phyloP scores from a whole-genome alignment of 257 asterid species.

The Agastache rugosa region DNA sequence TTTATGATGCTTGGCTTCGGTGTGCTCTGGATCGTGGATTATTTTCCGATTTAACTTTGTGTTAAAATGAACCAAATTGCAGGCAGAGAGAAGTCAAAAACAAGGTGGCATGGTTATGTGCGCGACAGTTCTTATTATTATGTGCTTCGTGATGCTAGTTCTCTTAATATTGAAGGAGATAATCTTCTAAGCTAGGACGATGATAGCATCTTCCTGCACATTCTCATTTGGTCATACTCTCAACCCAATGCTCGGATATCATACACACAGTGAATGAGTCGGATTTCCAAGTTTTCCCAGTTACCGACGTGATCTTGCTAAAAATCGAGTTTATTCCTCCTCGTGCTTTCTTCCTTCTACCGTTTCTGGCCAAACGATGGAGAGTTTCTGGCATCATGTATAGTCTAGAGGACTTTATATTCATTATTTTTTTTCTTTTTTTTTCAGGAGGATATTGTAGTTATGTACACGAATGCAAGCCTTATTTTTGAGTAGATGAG shows the following conservation, averaged over 20 bases:
- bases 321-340: conserved; percentile 19
- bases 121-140: conserved; percentile 79
- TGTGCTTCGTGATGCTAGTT: conserved; percentile 91
- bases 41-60: conserved; percentile 20
- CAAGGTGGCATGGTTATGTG: conserved; percentile 98
- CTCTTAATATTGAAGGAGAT: conserved; percentile 84
- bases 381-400: conserved; percentile 52
- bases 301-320: conserved; percentile 13
- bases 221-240: conserved; percentile 1
- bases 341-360: conserved; percentile 15
- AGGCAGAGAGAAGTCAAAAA: conserved; percentile 96
- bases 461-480: neutral
- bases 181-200: conserved; percentile 54
- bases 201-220: neutral
- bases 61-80: conserved; percentile 43
- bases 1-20: neutral
- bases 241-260: conserved; percentile 5
- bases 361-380: conserved; percentile 27
- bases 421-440: conserved; percentile 36
- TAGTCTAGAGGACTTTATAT: conserved; percentile 46
- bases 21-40: neutral
- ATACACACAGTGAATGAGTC: conserved; percentile 18
- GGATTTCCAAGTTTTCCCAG: conserved; percentile 20
- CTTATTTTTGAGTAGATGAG: conserved; percentile 21
- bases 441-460: conserved; percentile 46